phyloP scores from a whole-genome alignment of 2,329 filamentous ascomycete species.

The Ophiostoma pallidulum region DNA sequence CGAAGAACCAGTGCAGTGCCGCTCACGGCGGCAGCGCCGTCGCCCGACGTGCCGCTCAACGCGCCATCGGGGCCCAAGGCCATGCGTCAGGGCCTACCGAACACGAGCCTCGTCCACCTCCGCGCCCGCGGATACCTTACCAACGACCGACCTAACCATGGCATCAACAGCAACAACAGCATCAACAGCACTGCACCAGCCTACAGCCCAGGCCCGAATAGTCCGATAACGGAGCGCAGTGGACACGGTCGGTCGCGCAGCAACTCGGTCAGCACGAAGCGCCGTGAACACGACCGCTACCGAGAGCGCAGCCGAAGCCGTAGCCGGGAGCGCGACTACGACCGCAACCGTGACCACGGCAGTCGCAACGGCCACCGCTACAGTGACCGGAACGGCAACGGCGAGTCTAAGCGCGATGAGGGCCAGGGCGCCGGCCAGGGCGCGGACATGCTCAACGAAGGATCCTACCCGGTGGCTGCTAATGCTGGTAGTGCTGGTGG shows the following conservation, averaged over 20 bases:
- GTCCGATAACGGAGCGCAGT: slow-evolving; percentile 18
- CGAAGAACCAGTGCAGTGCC: slow-evolving; percentile 6
- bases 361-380: slow-evolving; percentile 23
- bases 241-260: slow-evolving; percentile 35
- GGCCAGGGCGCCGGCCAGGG: background rate
- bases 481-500: no score
- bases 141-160: slow-evolving; percentile 18
- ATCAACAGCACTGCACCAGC: slow-evolving; percentile 15
- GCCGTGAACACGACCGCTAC: slow-evolving; percentile 27
- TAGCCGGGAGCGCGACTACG: slow-evolving; percentile 26
- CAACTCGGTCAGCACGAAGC: slow-evolving; percentile 32
- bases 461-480: no score
- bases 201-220: slow-evolving; percentile 10
- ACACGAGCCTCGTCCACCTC: slow-evolving; percentile 64
- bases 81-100: slow-evolving; percentile 81
- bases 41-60: slow-evolving; percentile 44
- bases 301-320: slow-evolving; percentile 23
- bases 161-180: background rate
- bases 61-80: slow-evolving; percentile 91
- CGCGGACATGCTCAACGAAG: no score
- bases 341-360: slow-evolving; percentile 21
- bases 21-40: slow-evolving; percentile 5
- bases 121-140: slow-evolving; percentile 35
- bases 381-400: background rate
- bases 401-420: background rate